Evolutionary conservation across 768 basidiomycete species (phyloP).

Genomic region (Rhodosporidiobolus odoratus): DNA sequence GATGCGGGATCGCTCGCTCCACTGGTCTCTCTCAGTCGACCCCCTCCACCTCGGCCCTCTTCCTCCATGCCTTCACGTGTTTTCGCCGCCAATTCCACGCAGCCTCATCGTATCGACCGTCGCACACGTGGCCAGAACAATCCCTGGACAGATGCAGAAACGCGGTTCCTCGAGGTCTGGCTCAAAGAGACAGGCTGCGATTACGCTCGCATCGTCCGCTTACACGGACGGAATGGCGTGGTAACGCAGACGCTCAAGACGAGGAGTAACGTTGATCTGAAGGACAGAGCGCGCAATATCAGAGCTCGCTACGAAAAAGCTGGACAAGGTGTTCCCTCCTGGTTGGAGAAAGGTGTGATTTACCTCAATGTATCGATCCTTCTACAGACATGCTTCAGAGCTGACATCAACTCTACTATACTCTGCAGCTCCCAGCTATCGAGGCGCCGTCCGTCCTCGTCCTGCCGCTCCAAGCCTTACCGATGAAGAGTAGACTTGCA

Average conservation of each 20-base stretch:
- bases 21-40: too few species aligned
- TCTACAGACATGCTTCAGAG: too few species aligned
- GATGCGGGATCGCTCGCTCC: too few species aligned
- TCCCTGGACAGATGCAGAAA: not conserved
- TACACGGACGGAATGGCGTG: conserved; percentile 1
- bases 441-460: not conserved
- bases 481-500: not conserved
- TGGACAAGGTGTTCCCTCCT: not conserved
- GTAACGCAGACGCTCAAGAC: conserved; percentile 3
- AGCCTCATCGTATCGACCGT: not conserved
- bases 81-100: not conserved
- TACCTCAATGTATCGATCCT: not conserved
- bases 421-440: not conserved
- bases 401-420: not conserved
- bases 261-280: too few species aligned
- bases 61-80: too few species aligned
- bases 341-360: not conserved
- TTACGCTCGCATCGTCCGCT: not conserved
- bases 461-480: not conserved
- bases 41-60: too few species aligned
- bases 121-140: not conserved
- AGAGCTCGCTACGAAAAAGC: too few species aligned
- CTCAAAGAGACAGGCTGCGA: not conserved
- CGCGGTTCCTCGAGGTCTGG: not conserved
- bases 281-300: too few species aligned